phyloP scores from a whole-genome alignment of 2,329 filamentous ascomycete species.

The Penicillium brevicompactum region DNA sequence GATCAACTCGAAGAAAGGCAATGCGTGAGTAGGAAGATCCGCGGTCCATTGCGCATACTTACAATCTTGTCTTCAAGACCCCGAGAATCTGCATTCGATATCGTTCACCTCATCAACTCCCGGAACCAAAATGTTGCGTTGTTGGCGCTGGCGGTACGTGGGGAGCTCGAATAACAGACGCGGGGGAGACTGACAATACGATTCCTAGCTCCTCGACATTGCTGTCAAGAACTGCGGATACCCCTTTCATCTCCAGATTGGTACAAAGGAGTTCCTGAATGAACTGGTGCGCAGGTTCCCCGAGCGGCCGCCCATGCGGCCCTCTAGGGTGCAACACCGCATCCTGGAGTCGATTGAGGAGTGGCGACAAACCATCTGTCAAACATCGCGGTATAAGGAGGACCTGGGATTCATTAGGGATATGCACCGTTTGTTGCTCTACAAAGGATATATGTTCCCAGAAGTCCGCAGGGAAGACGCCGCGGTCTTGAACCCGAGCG shows the following conservation, averaged over 20 bases:
- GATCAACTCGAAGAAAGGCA: conserved; percentile 96
- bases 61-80: conserved; percentile 54
- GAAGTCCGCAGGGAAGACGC: conserved; percentile 91
- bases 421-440: conserved; percentile 93
- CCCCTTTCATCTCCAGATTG: conserved; percentile 97
- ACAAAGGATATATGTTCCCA: conserved; percentile 96
- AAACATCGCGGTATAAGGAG: conserved; percentile 96
- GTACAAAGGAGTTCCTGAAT: conserved; percentile 98
- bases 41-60: conserved; percentile 22
- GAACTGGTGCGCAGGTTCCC: conserved; percentile 95
- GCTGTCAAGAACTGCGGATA: conserved; percentile 99
- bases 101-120: conserved; percentile 94
- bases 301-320: conserved; percentile 83
- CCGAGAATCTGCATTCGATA: conserved; percentile 89
- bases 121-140: conserved; percentile 94
- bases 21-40: conserved; percentile 58
- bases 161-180: conserved; percentile 12
- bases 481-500: conserved; percentile 92
- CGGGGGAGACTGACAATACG: conserved; percentile 11
- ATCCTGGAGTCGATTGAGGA: conserved; percentile 97
- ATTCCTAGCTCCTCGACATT: conserved; percentile 80
- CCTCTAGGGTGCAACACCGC: conserved; percentile 83
- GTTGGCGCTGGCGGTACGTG: conserved; percentile 71
- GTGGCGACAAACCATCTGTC: conserved; percentile 97
- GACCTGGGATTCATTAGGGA: conserved; percentile 94